These are phyloP conservation scores for Pichia sp. DNA, from an alignment of 1,139 yeast species.

Conservation along the genomic window DNA sequence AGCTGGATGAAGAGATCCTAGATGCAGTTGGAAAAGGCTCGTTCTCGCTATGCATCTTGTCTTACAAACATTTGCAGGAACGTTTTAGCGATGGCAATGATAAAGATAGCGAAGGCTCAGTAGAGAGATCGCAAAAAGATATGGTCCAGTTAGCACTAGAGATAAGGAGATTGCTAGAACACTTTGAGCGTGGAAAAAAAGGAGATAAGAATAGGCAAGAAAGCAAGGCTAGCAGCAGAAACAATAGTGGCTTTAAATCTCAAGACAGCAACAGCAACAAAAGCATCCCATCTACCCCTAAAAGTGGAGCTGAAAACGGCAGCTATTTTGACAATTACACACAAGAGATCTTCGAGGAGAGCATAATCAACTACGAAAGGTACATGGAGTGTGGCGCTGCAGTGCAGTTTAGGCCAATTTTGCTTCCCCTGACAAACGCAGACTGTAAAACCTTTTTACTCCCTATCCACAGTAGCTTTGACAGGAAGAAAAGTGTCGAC, in stretches of 20 bases:
- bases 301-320: background rate
- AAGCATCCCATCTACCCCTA: too few species aligned
- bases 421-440: background rate
- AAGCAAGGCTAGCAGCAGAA: too few species aligned
- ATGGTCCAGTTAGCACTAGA: conserved; percentile 6
- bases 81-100: background rate
- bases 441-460: background rate
- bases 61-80: conserved; percentile 5
- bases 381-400: conserved; percentile 2
- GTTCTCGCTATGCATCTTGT: conserved; percentile 8
- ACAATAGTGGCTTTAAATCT: too few species aligned
- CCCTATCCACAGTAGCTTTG: background rate
- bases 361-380: background rate
- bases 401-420: background rate
- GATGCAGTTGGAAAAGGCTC: conserved; percentile 9
- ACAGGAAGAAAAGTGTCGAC: too few species aligned
- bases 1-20: background rate
- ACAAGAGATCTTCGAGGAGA: background rate
- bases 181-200: background rate
- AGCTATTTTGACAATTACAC: background rate
- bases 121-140: conserved; percentile 8
- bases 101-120: background rate
- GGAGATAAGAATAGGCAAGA: background rate
- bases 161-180: conserved; percentile 1
- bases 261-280: too few species aligned